Conservation (phyloP, 768 basidiomycete genomes). For the Rhodotorula diobovata region DNA sequence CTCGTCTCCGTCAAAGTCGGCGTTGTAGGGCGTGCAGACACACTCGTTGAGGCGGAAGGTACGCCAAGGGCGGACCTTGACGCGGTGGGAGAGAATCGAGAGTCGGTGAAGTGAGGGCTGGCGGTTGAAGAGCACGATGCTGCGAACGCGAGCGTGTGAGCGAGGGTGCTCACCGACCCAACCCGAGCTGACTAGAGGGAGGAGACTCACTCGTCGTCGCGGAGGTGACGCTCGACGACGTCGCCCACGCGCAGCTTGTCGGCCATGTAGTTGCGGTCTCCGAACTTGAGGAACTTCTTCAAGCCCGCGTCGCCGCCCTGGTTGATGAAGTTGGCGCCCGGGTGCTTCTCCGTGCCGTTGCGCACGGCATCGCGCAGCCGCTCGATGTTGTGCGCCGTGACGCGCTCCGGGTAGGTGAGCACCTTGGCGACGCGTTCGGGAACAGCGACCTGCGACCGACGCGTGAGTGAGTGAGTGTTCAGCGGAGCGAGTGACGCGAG, state of each 20-base stretch:
- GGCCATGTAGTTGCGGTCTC: slow-evolving; percentile 72
- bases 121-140: slow-evolving; percentile 92
- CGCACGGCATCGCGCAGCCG: slow-evolving; percentile 67
- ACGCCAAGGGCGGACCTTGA: slow-evolving; percentile 93
- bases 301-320: slow-evolving; percentile 63
- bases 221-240: slow-evolving; percentile 86
- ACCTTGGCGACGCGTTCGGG: slow-evolving; percentile 92
- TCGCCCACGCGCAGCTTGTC: slow-evolving; percentile 80
- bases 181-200: too few relatives aligned
- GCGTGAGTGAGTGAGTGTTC: background rate
- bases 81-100: slow-evolving; percentile 98
- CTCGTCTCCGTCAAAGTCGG: slow-evolving; percentile 99
- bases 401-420: slow-evolving; percentile 92
- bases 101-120: slow-evolving; percentile 98
- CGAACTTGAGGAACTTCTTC: slow-evolving; percentile 87
- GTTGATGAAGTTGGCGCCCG: slow-evolving; percentile 91
- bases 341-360: slow-evolving; percentile 85
- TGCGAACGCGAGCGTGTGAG: slow-evolving; percentile 27
- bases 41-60: slow-evolving; percentile 97
- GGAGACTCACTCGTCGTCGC: slow-evolving; percentile 73
- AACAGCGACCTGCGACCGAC: slow-evolving; percentile 61
- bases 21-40: slow-evolving; percentile 98
- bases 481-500: background rate
- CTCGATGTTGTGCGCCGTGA: slow-evolving; percentile 84
- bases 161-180: background rate